Base-by-base conservation (phyloP, 371 early-diverging fungal species). In the Haplosporangium sp. region DNA sequence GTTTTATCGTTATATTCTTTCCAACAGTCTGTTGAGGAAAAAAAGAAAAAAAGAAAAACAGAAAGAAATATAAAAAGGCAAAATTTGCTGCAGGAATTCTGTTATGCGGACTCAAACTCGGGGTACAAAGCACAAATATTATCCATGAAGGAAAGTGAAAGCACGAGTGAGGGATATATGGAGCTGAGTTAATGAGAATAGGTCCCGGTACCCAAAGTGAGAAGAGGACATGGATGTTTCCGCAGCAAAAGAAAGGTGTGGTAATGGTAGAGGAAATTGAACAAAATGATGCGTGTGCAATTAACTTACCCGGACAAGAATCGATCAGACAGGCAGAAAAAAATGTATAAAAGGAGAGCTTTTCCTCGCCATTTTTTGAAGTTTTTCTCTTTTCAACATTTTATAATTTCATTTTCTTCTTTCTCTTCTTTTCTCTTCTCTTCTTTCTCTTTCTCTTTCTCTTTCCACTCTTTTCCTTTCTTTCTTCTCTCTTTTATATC, bases 401-500 rank as follows among this genome's bases (percentile, higher is more conserved):
- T 27, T 27, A 27, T 27, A 27, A 27, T 27, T 27, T 27, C 27
- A 27, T 27, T 27, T 27, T 27, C 27, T 38, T 50, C 47, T 38
- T 35, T 52, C 39, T 39, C 50, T 56, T 11, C n/a, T n/a, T n/a
- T n/a, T n/a, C n/a, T n/a, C n/a, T n/a, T n/a, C n/a, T n/a, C n/a
- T 58, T 11, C 15, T 56, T 37, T 27, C 38, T 61, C 52, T 63
- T 48, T 50, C 52, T 37, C n/a, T 62, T 19, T n/a, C 42, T 55
- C 69, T 52, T 47, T 48, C n/a, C 37, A 56, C n/a, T 64, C 37
- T 17, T 44, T 47, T 63, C 55, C 47, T 37, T 58, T 47, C 42
- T 44, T 52, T 50, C 58, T 60, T n/a, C 13, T 19, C 13, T 53
- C 11, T 55, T 45, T 55, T 58, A 27, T 48, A 45, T 20, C 62